Evolutionary conservation across 176 grass and related monocot species (phyloP).

Genomic region (Secale cereale): DNA sequence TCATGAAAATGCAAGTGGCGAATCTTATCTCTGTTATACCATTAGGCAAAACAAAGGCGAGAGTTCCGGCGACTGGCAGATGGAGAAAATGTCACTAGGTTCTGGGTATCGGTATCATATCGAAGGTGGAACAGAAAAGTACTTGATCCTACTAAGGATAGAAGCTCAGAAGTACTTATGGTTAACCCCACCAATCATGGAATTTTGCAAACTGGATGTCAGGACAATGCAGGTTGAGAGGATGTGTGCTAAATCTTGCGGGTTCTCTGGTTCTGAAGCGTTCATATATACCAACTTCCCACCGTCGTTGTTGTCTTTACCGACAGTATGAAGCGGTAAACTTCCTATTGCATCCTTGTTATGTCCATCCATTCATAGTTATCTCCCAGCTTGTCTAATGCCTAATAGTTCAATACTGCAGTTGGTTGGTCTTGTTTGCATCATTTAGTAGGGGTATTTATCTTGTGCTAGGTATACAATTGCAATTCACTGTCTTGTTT

Average conservation of each 20-base stretch:
- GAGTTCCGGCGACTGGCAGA: neutral
- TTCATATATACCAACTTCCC: conserved; percentile 31
- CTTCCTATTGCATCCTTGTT: neutral
- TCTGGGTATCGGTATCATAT: conserved; percentile 12
- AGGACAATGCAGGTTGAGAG: neutral
- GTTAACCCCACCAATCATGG: neutral
- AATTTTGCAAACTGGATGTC: conserved; percentile 25
- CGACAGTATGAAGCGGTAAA: conserved; percentile 20
- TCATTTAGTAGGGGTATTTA: too few relatives aligned
- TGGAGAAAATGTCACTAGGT: conserved; percentile 34
- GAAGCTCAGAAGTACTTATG: neutral
- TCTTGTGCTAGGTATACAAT: neutral
- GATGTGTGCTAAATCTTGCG: conserved; percentile 1
- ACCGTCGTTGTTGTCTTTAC: neutral
- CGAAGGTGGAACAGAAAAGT: neutral
- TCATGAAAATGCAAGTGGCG: neutral
- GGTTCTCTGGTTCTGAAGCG: neutral
- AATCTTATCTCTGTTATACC: neutral
- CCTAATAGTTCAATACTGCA: neutral
- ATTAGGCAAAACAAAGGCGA: neutral
- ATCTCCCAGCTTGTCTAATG: too few relatives aligned
- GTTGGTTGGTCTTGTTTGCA: neutral
- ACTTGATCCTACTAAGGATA: conserved; percentile 9
- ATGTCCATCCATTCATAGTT: too few relatives aligned
- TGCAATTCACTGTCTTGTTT: neutral